Evolutionary conservation across 2,329 filamentous ascomycete genomes (phyloP), one percentile per base, ranked within the genome.

Genomic region (Penicillium sp.): DNA sequence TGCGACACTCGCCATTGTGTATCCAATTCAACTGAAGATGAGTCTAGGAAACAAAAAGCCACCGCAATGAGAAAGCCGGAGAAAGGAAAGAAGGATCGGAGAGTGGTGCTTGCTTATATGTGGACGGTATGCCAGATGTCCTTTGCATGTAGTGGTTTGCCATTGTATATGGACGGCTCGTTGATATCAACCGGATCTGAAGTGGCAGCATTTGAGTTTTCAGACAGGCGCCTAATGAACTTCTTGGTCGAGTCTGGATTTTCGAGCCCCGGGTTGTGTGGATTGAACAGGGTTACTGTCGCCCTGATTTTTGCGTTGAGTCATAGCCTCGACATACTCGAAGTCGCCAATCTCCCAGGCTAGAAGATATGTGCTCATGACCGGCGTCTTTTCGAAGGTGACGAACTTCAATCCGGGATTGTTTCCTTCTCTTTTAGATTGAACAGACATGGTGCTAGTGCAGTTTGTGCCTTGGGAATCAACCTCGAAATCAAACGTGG

Each of bases 301-400:
- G 64, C 90, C 92, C 53, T 95, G 88, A 74, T 99, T 97, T 69
- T 87, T 85, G 61, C 92, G 85, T 65, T 89, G 81, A 3, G 93
- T 99, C 66, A 88, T 87, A 45, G 87, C 88, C 74, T 99, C 93
- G 46, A 97, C 84, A 63, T 95, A 95, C 72, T 97, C 92, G 57
- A 99, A 97, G 70, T 99, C 92, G 50, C 93, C 93, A 54, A 96
- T 82, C 18, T 92, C 91, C 93, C 93, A 96, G 18, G 91, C 90
- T 22, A 95, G 77, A 27, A 96, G 82, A 77, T 86, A 80, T 72
- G 88, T 95, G 75, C 88, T 93, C 91, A 96, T 96, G 62, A 91
- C 74, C 1, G 91, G 91, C 11, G 88, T 90, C 46, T 80, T 83
- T 64, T 93, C 88, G 60, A 96, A 96, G 2, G 82, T 80, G 30